These are phyloP conservation scores for Phanerochaete sordida DNA, from an alignment of 768 basidiomycete species.

Conservation along the genomic window DNA sequence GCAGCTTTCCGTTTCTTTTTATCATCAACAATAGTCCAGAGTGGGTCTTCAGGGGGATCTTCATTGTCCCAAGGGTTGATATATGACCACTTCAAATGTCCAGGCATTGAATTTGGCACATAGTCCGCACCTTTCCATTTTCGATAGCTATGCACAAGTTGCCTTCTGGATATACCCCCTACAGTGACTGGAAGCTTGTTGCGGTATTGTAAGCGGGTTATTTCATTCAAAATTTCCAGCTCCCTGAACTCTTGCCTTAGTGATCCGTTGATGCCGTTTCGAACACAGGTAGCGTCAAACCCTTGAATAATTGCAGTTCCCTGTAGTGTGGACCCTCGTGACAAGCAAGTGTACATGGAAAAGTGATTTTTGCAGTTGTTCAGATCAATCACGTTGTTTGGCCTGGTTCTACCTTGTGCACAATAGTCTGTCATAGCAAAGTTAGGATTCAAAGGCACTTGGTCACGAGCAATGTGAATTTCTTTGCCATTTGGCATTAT, in stretches of 20 bases:
- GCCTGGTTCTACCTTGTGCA: conserved; percentile 20
- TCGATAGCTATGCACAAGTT: conserved; percentile 15
- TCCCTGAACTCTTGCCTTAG: conserved; percentile 25
- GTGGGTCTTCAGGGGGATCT: background rate
- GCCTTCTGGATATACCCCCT: conserved; percentile 17
- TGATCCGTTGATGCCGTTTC: conserved; percentile 8
- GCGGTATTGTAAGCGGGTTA: conserved; percentile 25
- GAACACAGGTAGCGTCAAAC: conserved; percentile 13
- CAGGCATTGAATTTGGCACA: background rate
- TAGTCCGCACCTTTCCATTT: conserved; percentile 1
- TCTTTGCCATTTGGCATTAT: conserved; percentile 10
- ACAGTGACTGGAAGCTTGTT: conserved; percentile 15
- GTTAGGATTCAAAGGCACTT: conserved; percentile 18
- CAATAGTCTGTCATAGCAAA: conserved; percentile 27
- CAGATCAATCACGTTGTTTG: conserved; percentile 15
- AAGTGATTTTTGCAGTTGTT: conserved; percentile 16
- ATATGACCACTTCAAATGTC: background rate
- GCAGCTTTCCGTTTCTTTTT: too few relatives aligned
- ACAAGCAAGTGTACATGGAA: conserved; percentile 21
- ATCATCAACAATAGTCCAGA: background rate
- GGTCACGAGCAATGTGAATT: conserved; percentile 9
- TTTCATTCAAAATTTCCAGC: conserved; percentile 32
- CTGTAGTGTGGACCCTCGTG: conserved; percentile 9
- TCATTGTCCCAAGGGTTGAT: background rate
- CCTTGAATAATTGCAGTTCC: conserved; percentile 18